Conservation (phyloP, 495 filamentous ascomycete species). For the Talaromyces borbonicus region DNA sequence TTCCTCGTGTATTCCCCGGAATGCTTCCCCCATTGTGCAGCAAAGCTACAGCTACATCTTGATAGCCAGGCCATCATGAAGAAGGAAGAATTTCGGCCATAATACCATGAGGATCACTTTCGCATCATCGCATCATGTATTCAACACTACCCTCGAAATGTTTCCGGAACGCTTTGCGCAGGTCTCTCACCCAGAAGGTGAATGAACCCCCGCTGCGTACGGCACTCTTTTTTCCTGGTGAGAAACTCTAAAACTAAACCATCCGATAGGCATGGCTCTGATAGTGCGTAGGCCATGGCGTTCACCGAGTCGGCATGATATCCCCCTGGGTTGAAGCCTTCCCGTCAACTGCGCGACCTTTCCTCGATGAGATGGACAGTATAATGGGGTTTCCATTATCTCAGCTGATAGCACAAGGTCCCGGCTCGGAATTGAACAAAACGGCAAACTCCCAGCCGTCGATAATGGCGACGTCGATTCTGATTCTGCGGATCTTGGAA, state of each 20-base stretch:
- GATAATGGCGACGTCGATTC: constrained; percentile 86
- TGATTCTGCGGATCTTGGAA: constrained; percentile 86
- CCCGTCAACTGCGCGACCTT: constrained; percentile 56
- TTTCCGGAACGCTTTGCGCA: neutral
- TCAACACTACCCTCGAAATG: neutral
- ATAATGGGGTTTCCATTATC: constrained; percentile 59
- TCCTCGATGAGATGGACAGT: constrained; percentile 77
- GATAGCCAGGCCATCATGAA: neutral
- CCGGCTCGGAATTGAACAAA: constrained; percentile 60
- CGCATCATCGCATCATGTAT: neutral
- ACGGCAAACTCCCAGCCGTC: constrained; percentile 90
- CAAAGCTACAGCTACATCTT: neutral
- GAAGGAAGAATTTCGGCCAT: neutral
- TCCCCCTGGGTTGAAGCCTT: constrained; percentile 75
- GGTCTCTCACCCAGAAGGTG: neutral
- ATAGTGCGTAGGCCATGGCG: constrained; percentile 65
- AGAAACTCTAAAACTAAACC: constrained; percentile 11
- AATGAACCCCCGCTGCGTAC: constrained; percentile 40
- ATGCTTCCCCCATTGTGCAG: constrained; percentile 1
- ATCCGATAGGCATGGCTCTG: neutral
- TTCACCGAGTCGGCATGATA: constrained; percentile 90
- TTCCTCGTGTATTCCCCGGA: neutral
- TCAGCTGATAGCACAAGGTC: constrained; percentile 69
- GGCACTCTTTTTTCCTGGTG: constrained; percentile 80
- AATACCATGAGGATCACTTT: constrained; percentile 1